Evolutionary conservation across 2,329 filamentous ascomycete genomes (phyloP).

Genomic region (Venturia carpophila): DNA sequence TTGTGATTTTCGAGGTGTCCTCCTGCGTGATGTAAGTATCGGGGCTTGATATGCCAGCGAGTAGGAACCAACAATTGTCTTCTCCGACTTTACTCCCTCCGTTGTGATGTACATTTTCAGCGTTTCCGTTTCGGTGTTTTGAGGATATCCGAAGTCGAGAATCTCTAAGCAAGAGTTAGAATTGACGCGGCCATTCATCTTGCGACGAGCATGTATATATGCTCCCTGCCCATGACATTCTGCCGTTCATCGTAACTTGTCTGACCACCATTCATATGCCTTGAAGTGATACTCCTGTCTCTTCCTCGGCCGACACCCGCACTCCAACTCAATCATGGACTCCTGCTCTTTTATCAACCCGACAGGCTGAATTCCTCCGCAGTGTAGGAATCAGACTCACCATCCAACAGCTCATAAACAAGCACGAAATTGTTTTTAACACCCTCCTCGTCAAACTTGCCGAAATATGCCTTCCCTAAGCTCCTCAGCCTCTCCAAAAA

Average conservation of each 20-base stretch:
- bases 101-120: constrained; percentile 99
- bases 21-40: constrained; percentile 40
- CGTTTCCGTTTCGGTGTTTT: constrained; percentile 97
- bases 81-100: constrained; percentile 91
- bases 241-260: neutral
- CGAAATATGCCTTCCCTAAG: constrained; percentile 92
- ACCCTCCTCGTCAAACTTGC: constrained; percentile 97
- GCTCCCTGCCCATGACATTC: neutral
- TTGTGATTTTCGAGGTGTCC: constrained; percentile 95
- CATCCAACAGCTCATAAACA: constrained; percentile 93
- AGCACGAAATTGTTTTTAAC: constrained; percentile 99
- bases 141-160: constrained; percentile 96
- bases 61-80: constrained; percentile 46
- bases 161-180: constrained; percentile 58
- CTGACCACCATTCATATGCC: neutral
- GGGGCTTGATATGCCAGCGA: neutral
- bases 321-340: neutral
- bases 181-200: constrained; percentile 8
- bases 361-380: neutral
- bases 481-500: constrained; percentile 89
- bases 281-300: neutral
- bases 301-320: neutral
- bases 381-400: constrained; percentile 39
- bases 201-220: neutral
- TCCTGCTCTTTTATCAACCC: neutral